These are phyloP conservation scores for Cyamopsis tetragonoloba DNA, from an alignment of 306 rosid genomes.

Conservation along the genomic window DNA sequence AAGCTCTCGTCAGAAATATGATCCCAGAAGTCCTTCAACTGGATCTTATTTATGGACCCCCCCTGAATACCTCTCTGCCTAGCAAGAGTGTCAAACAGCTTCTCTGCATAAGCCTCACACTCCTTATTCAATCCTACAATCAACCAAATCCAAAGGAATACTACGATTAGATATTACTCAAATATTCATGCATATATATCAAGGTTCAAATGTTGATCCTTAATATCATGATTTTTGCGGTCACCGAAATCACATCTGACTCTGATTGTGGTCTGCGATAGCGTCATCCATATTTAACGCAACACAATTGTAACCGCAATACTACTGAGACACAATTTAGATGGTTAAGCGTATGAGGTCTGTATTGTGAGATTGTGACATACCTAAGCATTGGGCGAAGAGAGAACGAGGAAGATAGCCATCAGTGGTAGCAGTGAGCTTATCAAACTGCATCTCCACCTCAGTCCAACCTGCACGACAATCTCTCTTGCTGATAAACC, in stretches of 20 bases:
- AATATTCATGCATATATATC: too few relatives aligned
- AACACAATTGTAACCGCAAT: too few relatives aligned
- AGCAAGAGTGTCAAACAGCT: conserved; percentile 61
- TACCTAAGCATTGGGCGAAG: conserved; percentile 65
- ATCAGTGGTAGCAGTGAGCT: conserved; percentile 44
- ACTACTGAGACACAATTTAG: too few relatives aligned
- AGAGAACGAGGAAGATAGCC: conserved; percentile 50
- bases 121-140: conserved; percentile 55
- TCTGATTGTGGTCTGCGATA: too few relatives aligned
- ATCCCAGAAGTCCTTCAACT: conserved; percentile 62
- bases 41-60: conserved; percentile 46
- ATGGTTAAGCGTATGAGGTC: too few relatives aligned
- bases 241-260: too few relatives aligned
- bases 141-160: conserved; percentile 7
- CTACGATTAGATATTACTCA: background rate
- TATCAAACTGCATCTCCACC: conserved; percentile 43
- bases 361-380: too few relatives aligned
- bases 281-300: too few relatives aligned
- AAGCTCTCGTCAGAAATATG: conserved; percentile 61
- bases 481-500: conserved; percentile 45
- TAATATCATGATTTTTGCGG: too few relatives aligned
- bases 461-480: conserved; percentile 44
- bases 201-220: too few relatives aligned
- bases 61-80: conserved; percentile 43
- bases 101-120: conserved; percentile 51